Evolutionary conservation across 2,329 filamentous ascomycete species (phyloP).

Genomic region (Triangularia setosa): DNA sequence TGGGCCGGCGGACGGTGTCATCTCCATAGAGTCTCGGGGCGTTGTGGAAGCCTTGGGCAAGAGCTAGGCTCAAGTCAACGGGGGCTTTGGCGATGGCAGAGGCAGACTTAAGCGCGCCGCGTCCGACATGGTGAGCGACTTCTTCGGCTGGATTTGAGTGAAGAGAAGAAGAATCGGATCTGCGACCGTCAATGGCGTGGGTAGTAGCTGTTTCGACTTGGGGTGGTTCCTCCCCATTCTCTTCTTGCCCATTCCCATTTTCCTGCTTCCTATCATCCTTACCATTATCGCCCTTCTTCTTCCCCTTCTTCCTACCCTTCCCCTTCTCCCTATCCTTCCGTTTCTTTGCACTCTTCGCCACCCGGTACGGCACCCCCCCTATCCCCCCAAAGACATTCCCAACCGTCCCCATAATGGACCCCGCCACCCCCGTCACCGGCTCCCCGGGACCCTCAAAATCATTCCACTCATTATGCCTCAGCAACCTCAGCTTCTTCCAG

Average conservation of each 20-base stretch:
- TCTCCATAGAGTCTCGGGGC: conserved; percentile 67
- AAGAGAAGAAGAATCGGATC: conserved; percentile 28
- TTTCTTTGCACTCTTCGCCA: conserved; percentile 55
- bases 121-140: conserved; percentile 48
- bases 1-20: conserved; percentile 61
- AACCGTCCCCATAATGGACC: conserved; percentile 56
- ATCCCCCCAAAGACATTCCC: conserved; percentile 59
- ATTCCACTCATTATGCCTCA: conserved; percentile 70
- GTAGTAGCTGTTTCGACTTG: conserved; percentile 15
- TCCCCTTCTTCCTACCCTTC: conserved; percentile 30
- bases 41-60: conserved; percentile 69
- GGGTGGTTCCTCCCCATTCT: background rate
- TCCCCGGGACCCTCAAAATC: conserved; percentile 74
- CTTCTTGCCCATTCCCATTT: background rate
- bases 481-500: conserved; percentile 60
- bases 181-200: conserved; percentile 22
- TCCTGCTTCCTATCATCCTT: conserved; percentile 19
- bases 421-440: conserved; percentile 63
- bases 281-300: conserved; percentile 24
- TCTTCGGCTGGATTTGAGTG: conserved; percentile 35
- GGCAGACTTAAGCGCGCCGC: conserved; percentile 48
- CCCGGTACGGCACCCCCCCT: conserved; percentile 58
- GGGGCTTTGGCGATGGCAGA: conserved; percentile 53
- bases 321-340: conserved; percentile 49
- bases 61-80: conserved; percentile 55